Evolutionary conservation across 1,139 yeast species (phyloP), one percentile per base, ranked within the genome.

Genomic region (Yamadazyma pseudoaaseri): DNA sequence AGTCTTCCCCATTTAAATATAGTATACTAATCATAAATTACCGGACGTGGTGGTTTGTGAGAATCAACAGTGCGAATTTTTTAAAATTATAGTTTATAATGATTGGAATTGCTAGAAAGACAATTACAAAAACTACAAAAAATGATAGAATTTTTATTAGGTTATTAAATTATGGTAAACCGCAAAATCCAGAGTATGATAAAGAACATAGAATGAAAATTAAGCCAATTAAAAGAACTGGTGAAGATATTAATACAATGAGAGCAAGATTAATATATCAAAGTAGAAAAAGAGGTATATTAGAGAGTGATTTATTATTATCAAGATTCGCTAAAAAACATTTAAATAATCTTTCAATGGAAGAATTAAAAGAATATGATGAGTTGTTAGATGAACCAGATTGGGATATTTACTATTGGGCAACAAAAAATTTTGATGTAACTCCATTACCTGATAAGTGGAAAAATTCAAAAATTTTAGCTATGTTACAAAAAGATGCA

Each of bases 391-490:
- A 94, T 57, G 96, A 90, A 60, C 78, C 92, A 11, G 99, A 92
- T 58, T 94, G 98, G 98, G 98, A 92, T 56, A 90, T 92, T 43
- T 94, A 87, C 60, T 92, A 92, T 64, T 92, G 98, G 97, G 96
- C 95, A 16, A 87, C 97, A 6, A 75, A 76, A 48, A 86, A 86
- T 60, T 85, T 70, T 51, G 80, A 77, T 24, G 78, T 82, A 16
- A 85, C 90, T 34, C 95, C 95, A 11, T 69, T 90, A 45, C 97
- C 97, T 5, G 90, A 85, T 30, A 73, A 74, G 51, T 90, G 96
- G 96, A 70, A 79, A 54, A 55, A 81, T 39, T 77, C 86, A 12
- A 63, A 73, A 49, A 65, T 92, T 29, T 70, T 92, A 68, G 57
- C 58, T 38, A 56, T 73, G 64, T 65, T 92, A 45, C 92, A 89